A percentile compares a stretch with the other conserved stretches of the same genome.
These are phyloP conservation scores for Lodderomyces orthopsilosis DNA, from an alignment of 1,139 yeast species.

Conservation along the genomic window DNA sequence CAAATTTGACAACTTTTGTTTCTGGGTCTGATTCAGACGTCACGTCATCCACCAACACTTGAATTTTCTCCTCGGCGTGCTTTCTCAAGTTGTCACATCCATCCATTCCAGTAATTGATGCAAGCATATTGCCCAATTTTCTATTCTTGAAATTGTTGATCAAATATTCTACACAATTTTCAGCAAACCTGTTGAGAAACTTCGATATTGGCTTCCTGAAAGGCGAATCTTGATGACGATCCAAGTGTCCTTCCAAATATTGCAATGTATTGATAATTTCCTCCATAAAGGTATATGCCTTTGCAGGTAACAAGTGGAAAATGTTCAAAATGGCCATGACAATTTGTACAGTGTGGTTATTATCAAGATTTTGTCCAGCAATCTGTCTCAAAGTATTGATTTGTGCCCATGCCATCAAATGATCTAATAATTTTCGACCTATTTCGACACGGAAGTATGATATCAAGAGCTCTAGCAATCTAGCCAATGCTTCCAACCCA, in stretches of 20 bases:
- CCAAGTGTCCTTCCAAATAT: conserved; percentile 75
- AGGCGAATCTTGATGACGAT: conserved; percentile 86
- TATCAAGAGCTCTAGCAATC: conserved; percentile 79
- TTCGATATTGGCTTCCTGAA: conserved; percentile 89
- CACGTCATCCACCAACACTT: conserved; percentile 34
- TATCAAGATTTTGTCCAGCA: conserved; percentile 72
- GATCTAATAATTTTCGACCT: conserved; percentile 89
- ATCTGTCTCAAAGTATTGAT: conserved; percentile 69
- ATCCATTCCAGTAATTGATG: conserved; percentile 58
- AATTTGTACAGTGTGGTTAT: conserved; percentile 77
- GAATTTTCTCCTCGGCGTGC: conserved; percentile 52
- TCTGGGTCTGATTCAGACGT: conserved; percentile 50
- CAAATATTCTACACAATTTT: conserved; percentile 71
- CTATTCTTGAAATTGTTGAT: conserved; percentile 65
- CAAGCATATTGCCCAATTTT: conserved; percentile 63
- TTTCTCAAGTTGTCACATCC: conserved; percentile 59
- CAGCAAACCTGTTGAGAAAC: conserved; percentile 79
- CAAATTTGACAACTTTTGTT: conserved; percentile 58
- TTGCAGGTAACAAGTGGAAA: conserved; percentile 87
- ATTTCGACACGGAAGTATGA: conserved; percentile 96
- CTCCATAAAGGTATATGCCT: conserved; percentile 88
- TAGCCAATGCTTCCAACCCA: conserved; percentile 88
- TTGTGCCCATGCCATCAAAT: conserved; percentile 95
- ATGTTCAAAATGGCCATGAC: conserved; percentile 89
- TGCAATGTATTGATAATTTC: conserved; percentile 76